These are phyloP conservation scores for Penicillium maclennaniae DNA, from an alignment of 495 filamentous ascomycete genomes.

Conservation along the genomic window DNA sequence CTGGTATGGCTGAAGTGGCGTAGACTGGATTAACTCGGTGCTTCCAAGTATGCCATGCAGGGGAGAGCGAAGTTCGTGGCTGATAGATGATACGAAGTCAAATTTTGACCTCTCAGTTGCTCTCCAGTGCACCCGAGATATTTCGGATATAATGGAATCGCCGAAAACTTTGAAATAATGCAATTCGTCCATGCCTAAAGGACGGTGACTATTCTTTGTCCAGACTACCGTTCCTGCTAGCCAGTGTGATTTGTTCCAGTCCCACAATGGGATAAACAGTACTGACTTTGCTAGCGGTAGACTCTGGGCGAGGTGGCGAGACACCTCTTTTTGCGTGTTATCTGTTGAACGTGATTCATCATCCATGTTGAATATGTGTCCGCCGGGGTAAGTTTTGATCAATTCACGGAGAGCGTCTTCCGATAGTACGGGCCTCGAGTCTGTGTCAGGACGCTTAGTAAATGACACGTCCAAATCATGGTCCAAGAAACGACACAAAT, in stretches of 20 bases:
- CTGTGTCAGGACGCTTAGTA: no score
- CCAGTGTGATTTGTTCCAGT: slow-evolving; percentile 58
- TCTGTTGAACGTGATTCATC: neutral
- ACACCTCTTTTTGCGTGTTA: neutral
- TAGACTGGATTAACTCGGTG: slow-evolving; percentile 60
- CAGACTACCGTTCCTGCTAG: slow-evolving; percentile 58
- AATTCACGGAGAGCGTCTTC: no score
- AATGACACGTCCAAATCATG: no score
- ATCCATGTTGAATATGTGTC: no score
- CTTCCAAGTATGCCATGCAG: slow-evolving; percentile 65
- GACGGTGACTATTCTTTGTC: slow-evolving; percentile 45
- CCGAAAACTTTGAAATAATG: slow-evolving; percentile 56
- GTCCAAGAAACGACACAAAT: no score
- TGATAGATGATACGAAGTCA: slow-evolving; percentile 68
- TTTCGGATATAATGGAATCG: slow-evolving; percentile 57
- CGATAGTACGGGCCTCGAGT: no score
- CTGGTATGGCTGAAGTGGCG: slow-evolving; percentile 47
- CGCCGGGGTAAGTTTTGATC: no score
- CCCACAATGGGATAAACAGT: slow-evolving; percentile 59
- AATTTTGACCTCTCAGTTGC: slow-evolving; percentile 56
- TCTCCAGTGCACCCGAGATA: slow-evolving; percentile 50
- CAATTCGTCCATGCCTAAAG: slow-evolving; percentile 44
- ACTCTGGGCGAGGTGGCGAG: slow-evolving; percentile 5
- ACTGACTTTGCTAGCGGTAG: slow-evolving; percentile 49
- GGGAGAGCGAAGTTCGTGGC: slow-evolving; percentile 69